Percentiles rank a stretch among this genome's conserved stretches.
phyloP scores from a whole-genome alignment of 441 rosid species.

The Gossypium schwendimanii region DNA sequence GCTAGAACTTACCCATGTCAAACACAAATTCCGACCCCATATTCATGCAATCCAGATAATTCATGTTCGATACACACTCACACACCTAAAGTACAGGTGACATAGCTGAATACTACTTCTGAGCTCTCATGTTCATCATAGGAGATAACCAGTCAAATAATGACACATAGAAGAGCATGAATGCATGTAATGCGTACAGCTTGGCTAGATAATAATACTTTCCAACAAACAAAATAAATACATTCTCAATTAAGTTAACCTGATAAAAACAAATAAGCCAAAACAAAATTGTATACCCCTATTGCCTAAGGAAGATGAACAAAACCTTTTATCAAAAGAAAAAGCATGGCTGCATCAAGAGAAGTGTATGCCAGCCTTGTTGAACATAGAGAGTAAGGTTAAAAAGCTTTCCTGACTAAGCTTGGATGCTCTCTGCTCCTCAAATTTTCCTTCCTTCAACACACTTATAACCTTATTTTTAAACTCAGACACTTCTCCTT shows the following conservation, averaged over 20 bases:
- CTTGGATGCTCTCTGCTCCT: slow-evolving; percentile 73
- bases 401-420: slow-evolving; percentile 74
- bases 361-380: slow-evolving; percentile 73
- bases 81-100: background rate
- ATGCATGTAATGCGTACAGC: background rate
- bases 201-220: background rate
- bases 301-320: background rate
- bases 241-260: background rate
- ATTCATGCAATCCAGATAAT: too few species aligned
- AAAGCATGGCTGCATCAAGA: slow-evolving; percentile 17
- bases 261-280: background rate
- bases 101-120: background rate
- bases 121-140: background rate
- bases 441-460: slow-evolving; percentile 58
- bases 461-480: slow-evolving; percentile 26
- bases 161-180: background rate
- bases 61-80: slow-evolving; percentile 4
- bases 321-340: background rate
- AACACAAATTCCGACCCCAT: too few species aligned
- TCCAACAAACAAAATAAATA: background rate
- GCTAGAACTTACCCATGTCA: background rate
- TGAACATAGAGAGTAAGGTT: slow-evolving; percentile 70
- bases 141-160: background rate
- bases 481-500: slow-evolving; percentile 28
- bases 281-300: background rate